Percentiles rank a stretch among this genome's conserved stretches.
These are phyloP conservation scores for Gloeopeniophorella convolvens DNA, from an alignment of 768 basidiomycete genomes.

Conservation along the genomic window DNA sequence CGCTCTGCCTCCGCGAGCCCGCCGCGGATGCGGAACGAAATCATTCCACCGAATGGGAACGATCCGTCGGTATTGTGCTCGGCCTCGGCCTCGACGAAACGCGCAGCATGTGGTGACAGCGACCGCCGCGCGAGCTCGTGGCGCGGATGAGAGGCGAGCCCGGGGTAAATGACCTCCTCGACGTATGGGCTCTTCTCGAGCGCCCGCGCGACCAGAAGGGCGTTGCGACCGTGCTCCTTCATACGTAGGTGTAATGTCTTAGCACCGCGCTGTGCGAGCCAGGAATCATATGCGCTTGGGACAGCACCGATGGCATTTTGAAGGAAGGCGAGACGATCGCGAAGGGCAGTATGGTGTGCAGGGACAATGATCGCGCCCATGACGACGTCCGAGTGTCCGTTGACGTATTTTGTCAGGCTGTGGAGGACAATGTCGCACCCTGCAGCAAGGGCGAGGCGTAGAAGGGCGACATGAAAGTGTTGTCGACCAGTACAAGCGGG, in stretches of 20 bases:
- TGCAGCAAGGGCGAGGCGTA: slow-evolving; percentile 82
- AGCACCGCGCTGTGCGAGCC: slow-evolving; percentile 83
- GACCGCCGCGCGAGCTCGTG: slow-evolving; percentile 57
- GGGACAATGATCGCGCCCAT: slow-evolving; percentile 82
- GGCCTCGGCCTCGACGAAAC: slow-evolving; percentile 44
- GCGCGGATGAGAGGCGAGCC: slow-evolving; percentile 59
- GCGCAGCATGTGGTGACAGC: slow-evolving; percentile 61
- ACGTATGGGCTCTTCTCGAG: slow-evolving; percentile 53
- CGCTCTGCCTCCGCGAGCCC: slow-evolving; percentile 48
- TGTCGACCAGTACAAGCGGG: slow-evolving; percentile 86
- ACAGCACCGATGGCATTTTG: slow-evolving; percentile 87
- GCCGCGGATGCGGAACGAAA: slow-evolving; percentile 61
- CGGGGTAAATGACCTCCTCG: slow-evolving; percentile 84
- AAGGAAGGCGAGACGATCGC: slow-evolving; percentile 67
- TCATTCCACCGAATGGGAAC: slow-evolving; percentile 89
- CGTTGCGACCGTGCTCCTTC: slow-evolving; percentile 81
- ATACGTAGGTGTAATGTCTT: slow-evolving; percentile 90
- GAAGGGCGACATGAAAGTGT: slow-evolving; percentile 91
- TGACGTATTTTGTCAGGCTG: slow-evolving; percentile 84
- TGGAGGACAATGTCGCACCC: slow-evolving; percentile 86
- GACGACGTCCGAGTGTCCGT: slow-evolving; percentile 91
- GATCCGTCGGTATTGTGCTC: slow-evolving; percentile 36
- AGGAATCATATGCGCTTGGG: slow-evolving; percentile 80
- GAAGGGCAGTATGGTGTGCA: slow-evolving; percentile 40
- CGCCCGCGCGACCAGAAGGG: slow-evolving; percentile 62